These are phyloP conservation scores for Polyplosphaeria fusca DNA, from an alignment of 495 filamentous ascomycete genomes.

Conservation along the genomic window DNA sequence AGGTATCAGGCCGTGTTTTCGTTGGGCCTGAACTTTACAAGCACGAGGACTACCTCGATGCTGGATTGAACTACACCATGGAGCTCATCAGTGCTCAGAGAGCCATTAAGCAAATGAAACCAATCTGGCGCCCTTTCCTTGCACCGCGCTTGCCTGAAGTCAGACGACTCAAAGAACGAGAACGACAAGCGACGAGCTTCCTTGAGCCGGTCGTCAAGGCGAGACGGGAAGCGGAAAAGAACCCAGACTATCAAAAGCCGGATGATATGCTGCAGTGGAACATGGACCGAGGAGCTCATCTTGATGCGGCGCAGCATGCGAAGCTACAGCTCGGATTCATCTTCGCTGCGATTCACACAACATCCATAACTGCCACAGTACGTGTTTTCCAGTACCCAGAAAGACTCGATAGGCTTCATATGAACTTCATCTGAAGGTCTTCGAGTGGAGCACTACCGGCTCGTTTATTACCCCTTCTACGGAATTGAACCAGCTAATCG, in stretches of 20 bases:
- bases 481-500: too few species aligned
- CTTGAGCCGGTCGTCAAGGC: conserved; percentile 31
- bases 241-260: conserved; percentile 23
- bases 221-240: conserved; percentile 20
- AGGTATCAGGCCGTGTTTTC: conserved; percentile 27
- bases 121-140: conserved; percentile 16
- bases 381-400: too few species aligned
- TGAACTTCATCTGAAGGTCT: too few species aligned
- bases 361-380: conserved; percentile 10
- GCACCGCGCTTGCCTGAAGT: conserved; percentile 19
- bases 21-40: conserved; percentile 27
- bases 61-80: conserved; percentile 28
- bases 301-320: neutral
- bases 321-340: conserved; percentile 32
- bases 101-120: conserved; percentile 18
- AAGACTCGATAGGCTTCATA: too few species aligned
- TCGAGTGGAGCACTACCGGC: too few species aligned
- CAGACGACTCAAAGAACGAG: neutral
- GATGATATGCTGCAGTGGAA: conserved; percentile 41
- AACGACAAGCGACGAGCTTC: conserved; percentile 3
- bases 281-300: conserved; percentile 22
- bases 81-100: conserved; percentile 17
- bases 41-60: conserved; percentile 21
- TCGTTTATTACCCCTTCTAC: too few species aligned
- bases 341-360: conserved; percentile 44